phyloP scores from a whole-genome alignment of 225 moss, liverwort and hornwort genomes.

The Marchantia polymorpha region DNA sequence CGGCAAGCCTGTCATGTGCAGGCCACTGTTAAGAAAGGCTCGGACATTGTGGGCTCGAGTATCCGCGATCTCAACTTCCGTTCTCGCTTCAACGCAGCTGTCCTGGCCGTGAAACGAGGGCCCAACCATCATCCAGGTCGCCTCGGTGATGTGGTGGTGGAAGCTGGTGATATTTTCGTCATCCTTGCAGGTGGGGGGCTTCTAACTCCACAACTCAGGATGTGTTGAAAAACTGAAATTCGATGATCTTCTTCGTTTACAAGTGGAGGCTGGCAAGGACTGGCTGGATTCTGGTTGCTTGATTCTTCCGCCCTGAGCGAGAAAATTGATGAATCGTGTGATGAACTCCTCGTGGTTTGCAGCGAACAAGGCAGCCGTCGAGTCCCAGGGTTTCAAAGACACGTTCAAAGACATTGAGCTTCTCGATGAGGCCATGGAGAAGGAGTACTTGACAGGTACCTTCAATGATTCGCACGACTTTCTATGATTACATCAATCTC shows the following conservation, averaged over 20 bases:
- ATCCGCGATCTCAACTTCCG: slow-evolving; percentile 8
- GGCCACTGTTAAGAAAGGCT: slow-evolving; percentile 1
- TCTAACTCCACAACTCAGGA: too few relatives aligned
- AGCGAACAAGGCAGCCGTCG: slow-evolving; percentile 1
- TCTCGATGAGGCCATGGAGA: background rate
- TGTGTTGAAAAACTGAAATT: too few relatives aligned
- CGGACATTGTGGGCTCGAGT: background rate
- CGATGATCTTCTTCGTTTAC: too few relatives aligned
- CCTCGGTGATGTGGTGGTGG: slow-evolving; percentile 5
- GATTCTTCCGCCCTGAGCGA: background rate
- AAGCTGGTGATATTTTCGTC: background rate
- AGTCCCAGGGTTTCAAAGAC: slow-evolving; percentile 2
- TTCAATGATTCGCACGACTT: background rate
- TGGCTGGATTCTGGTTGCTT: background rate
- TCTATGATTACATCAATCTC: too few relatives aligned
- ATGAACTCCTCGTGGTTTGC: background rate
- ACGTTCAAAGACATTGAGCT: background rate
- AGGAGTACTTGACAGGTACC: slow-evolving; percentile 5
- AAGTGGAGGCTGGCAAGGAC: background rate
- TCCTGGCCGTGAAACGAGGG: slow-evolving; percentile 4
- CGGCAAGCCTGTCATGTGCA: background rate
- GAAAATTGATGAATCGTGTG: background rate
- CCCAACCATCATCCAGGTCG: background rate
- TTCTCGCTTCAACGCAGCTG: slow-evolving; percentile 10
- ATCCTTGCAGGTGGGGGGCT: slow-evolving; percentile 8